phyloP scores from a whole-genome alignment of 2,329 filamentous ascomycete genomes.

The Aureobasidium sp. region DNA sequence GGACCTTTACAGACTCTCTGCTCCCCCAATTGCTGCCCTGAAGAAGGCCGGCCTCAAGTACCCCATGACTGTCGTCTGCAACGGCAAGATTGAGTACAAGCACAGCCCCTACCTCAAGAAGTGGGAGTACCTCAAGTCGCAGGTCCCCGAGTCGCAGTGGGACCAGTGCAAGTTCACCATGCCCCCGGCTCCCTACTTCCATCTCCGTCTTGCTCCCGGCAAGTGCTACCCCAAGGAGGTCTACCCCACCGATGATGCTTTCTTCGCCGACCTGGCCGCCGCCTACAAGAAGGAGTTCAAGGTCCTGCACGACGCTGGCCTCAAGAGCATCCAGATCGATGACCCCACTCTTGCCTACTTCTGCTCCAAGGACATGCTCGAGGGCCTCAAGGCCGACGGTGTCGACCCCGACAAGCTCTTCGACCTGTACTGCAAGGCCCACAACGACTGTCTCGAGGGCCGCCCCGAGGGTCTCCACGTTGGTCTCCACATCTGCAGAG shows the following conservation, averaged over 20 bases:
- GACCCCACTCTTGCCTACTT: conserved; percentile 32
- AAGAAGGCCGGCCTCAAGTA: conserved; percentile 31
- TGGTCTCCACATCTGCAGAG: conserved; percentile 30
- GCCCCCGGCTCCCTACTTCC: conserved; percentile 30
- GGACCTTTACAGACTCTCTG: conserved; percentile 27
- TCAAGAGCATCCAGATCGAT: conserved; percentile 30
- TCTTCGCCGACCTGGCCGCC: conserved; percentile 28
- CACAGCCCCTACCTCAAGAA: conserved; percentile 28
- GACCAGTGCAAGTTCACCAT: conserved; percentile 30
- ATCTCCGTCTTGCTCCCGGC: conserved; percentile 27
- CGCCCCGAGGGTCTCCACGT: conserved; percentile 28
- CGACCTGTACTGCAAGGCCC: conserved; percentile 28
- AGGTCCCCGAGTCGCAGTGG: conserved; percentile 26
- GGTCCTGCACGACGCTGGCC: conserved; percentile 26
- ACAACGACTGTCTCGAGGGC: conserved; percentile 28
- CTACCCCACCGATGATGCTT: conserved; percentile 26
- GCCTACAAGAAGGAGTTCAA: conserved; percentile 29
- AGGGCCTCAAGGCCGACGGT: conserved; percentile 25
- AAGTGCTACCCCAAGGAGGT: conserved; percentile 27
- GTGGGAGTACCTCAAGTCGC: conserved; percentile 26
- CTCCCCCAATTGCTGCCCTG: conserved; percentile 28
- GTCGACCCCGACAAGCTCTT: conserved; percentile 29
- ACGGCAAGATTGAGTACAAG: conserved; percentile 28
- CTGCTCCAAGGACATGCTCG: conserved; percentile 28
- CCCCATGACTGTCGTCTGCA: conserved; percentile 29